Conservation (phyloP, 257 asterid genomes). For the Plectranthus barbatus region DNA sequence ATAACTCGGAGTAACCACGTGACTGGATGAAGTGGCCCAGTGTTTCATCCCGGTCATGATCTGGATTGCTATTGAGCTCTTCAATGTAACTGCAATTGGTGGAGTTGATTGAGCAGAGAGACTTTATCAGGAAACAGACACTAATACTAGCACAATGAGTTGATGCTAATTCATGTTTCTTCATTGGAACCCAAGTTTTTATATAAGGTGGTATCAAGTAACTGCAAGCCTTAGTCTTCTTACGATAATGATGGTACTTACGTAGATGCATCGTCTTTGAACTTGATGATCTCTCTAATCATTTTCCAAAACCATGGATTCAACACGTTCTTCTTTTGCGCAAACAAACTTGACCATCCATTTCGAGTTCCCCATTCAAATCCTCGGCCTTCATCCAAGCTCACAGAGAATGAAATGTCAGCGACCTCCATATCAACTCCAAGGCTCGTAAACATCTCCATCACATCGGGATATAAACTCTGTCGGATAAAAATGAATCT, state of each 20-base stretch:
- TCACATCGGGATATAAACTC: conserved; percentile 3
- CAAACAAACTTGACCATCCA: conserved; percentile 1
- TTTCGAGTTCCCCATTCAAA: conserved; percentile 6
- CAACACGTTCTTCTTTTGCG: conserved; percentile 7
- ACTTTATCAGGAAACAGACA: not conserved
- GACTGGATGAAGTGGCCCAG: conserved; percentile 5
- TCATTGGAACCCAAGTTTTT: no score
- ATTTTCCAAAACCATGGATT: conserved; percentile 61
- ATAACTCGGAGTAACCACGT: conserved; percentile 10
- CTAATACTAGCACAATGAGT: no score
- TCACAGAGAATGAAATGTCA: not conserved
- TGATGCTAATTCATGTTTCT: no score
- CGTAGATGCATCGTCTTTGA: conserved; percentile 47
- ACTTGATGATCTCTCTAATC: conserved; percentile 50
- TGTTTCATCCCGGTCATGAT: conserved; percentile 45
- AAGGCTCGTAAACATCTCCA: not conserved
- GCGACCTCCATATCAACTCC: not conserved
- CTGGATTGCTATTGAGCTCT: conserved; percentile 50
- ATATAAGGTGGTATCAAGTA: no score
- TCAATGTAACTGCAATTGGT: conserved; percentile 45
- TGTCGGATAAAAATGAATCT: not conserved
- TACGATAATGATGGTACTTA: not conserved
- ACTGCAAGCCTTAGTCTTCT: not conserved
- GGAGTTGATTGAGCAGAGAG: not conserved
- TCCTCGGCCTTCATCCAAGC: conserved; percentile 1